Base-by-base conservation (phyloP, 805 yeast species). In the Kodamaea jinghongensis region DNA sequence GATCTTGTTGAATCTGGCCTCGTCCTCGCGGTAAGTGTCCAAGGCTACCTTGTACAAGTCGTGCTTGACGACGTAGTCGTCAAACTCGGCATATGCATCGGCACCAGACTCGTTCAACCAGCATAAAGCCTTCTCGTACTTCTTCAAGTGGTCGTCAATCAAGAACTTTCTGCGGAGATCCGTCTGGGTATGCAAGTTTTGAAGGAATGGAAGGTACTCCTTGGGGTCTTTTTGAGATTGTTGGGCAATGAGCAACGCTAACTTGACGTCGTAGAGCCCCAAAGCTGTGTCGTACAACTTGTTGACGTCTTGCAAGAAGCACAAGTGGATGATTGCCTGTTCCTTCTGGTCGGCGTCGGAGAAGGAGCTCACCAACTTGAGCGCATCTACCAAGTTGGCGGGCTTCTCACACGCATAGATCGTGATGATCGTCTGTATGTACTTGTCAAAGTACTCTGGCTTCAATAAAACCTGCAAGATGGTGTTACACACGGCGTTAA, bases 221-320 rank as follows among this genome's bases (percentile, higher is more conserved):
- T 90, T 88, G 16, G 99, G 99, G 65, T 93, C 99, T 72, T 84
- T 90, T 61, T 91, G 98, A 0, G 97, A 89, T 55, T 89, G 93
- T 58, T 95, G 98, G 0, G 99, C 99, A 43, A 93, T 81, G 9
- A 76, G 72, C 42, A 93, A 71, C 0, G 98, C 78, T 52, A 91
- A 67, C 41, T 81, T 81, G 30, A 93, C 81, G 56, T 93, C 84
- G 54, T 93, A 93, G 14, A 85, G 66, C 2, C 95, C 84, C 42
- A 93, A 72, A 0, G 97, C 85, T 13, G 82, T 80, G 34, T 81
- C 74, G 62, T 91, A 93, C 14, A 93, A 71, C 44, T 77, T 68
- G 55, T 88, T 88, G 27, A 89, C 95, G 61, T 91, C 99, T 54
- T 85, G 88, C 42, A 93, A 66, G 71, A 91, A 91, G 52, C 96